Conservation (phyloP, 352 stramenopile species). For the Blastocystis sp. region DNA sequence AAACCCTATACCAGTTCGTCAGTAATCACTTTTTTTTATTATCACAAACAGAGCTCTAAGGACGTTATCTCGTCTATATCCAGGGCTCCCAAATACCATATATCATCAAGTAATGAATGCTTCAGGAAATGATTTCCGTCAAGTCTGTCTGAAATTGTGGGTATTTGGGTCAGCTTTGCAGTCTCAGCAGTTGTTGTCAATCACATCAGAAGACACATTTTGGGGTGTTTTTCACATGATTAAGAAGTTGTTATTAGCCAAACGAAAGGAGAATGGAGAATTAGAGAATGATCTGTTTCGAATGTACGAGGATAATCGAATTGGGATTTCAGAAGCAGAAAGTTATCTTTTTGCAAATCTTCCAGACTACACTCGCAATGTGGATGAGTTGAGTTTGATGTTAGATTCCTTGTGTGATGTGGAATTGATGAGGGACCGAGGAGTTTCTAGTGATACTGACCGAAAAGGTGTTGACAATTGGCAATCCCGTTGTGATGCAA, state of each 20-base stretch:
- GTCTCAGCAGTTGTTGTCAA: background rate
- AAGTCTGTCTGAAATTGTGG: slow-evolving; percentile 41
- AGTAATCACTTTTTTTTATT: background rate
- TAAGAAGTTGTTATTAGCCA: slow-evolving; percentile 54
- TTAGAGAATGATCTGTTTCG: slow-evolving; percentile 29
- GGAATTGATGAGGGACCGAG: background rate
- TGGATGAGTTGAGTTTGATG: background rate
- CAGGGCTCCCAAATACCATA: background rate
- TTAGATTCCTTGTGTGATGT: background rate
- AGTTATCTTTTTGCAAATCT: slow-evolving; percentile 36
- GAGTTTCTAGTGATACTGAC: background rate
- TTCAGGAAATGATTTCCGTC: background rate
- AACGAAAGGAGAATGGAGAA: background rate
- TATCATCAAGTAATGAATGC: background rate
- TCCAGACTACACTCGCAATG: background rate
- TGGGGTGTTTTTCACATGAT: slow-evolving; percentile 61
- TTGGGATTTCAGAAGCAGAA: background rate
- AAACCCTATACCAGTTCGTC: background rate
- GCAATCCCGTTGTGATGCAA: background rate
- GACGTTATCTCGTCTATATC: background rate
- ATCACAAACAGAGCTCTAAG: background rate
- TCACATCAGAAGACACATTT: background rate
- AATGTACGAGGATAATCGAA: slow-evolving; percentile 33
- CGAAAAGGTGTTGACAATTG: background rate
- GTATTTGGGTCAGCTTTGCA: background rate